These are phyloP conservation scores for Cordyceps militaris DNA, from an alignment of 2,329 filamentous ascomycete species.

Conservation along the genomic window DNA sequence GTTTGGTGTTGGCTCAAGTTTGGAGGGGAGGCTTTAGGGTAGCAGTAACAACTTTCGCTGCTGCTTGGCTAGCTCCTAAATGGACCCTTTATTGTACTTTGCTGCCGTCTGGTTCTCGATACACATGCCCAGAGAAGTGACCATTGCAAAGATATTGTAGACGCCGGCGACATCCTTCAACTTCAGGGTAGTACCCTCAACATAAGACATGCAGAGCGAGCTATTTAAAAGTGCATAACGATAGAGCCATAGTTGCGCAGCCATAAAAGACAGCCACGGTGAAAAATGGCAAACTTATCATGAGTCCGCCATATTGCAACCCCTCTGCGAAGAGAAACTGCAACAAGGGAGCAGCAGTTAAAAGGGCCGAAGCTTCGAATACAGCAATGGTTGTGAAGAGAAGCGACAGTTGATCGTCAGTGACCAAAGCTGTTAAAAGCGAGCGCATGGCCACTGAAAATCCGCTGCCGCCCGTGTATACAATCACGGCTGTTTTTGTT, in stretches of 20 bases:
- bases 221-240: neutral
- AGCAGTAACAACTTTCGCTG: no score
- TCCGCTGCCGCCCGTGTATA: neutral
- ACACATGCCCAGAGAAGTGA: no score
- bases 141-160: no score
- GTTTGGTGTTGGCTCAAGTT: no score
- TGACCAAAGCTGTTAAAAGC: neutral
- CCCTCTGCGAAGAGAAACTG: neutral
- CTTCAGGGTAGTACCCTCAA: no score
- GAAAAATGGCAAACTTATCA: neutral
- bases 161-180: no score
- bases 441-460: slow-evolving; percentile 1
- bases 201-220: neutral
- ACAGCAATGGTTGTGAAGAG: slow-evolving; percentile 3
- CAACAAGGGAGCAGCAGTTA: neutral
- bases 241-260: neutral
- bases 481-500: neutral
- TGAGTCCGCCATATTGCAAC: neutral
- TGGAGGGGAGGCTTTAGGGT: no score
- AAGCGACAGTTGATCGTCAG: neutral
- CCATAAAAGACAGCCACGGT: neutral
- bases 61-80: no score
- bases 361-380: neutral
- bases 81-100: no score
- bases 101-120: no score